Conservation (phyloP, 345 rosid species). For the Bruguiera gymnorhiza region DNA sequence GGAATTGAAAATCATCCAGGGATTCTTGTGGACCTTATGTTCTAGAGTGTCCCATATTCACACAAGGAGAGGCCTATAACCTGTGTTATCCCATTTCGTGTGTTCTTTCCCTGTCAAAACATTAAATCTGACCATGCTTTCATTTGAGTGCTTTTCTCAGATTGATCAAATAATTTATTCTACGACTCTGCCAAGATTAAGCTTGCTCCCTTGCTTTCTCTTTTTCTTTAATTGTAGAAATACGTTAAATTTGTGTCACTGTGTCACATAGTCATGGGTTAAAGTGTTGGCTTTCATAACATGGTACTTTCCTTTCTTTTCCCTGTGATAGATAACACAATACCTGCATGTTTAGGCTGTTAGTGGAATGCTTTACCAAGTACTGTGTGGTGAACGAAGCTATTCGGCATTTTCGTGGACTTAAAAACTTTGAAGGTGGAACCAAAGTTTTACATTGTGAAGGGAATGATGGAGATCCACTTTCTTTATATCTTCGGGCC, state of each 20-base stretch:
- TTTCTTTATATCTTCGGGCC: slow-evolving; percentile 91
- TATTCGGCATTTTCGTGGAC: slow-evolving; percentile 91
- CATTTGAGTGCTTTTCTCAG: no score
- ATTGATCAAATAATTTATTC: no score
- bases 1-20: no score
- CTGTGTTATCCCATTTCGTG: no score
- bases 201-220: neutral
- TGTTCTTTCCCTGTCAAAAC: no score
- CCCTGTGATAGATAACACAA: slow-evolving; percentile 14
- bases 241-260: neutral
- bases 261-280: neutral
- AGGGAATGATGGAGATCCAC: slow-evolving; percentile 90
- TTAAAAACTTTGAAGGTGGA: slow-evolving; percentile 79
- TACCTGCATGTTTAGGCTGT: slow-evolving; percentile 53
- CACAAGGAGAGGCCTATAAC: no score
- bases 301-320: neutral
- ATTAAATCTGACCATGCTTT: no score
- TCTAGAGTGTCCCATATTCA: no score
- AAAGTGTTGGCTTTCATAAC: neutral
- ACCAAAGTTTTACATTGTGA: slow-evolving; percentile 56
- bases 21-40: no score
- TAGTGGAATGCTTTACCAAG: slow-evolving; percentile 94
- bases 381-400: slow-evolving; percentile 83
- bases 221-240: neutral
- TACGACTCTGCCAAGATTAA: no score